Base-by-base conservation (phyloP, 1,139 yeast species). In the Candida sp. region DNA sequence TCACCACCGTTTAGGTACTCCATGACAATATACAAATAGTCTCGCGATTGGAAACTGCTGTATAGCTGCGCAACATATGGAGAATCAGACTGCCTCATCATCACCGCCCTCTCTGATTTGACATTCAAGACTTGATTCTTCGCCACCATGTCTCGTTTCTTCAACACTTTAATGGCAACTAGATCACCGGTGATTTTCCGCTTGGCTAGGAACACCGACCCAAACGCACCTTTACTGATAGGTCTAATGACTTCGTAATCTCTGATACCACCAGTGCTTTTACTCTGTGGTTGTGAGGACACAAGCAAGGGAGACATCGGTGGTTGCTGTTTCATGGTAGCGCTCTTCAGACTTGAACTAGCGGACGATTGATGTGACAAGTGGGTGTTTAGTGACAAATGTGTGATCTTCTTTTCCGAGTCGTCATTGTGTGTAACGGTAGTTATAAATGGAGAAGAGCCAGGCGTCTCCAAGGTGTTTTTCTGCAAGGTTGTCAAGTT, bases 1-100 rank as follows among this genome's bases (percentile, higher is more conserved):
- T 96, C 99, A 30, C 99, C 99, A 39, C 99, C 99, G 59, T 90
- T 91, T 45, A 94, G 74, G 65, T 92, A 96, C 66, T 96, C 99
- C 98, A 96, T 94, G 2, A 96, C 99, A 58, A 96, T 75, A 63
- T 90, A 96, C 28, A 96, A 75, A 63, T 88, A 92, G 58, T 92
- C 96, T 50, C 84, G 84, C 52, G 92, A 90, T 70, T 96, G 99
- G 65, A 96, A 96, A 37, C 96, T 88, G 49, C 88, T 89, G 65
- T 86, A 90, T 39, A 96, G 75, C 62, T 89, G 93, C 1, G 97
- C 98, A 53, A 94, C 98, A 66, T 89, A 92, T 0, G 97, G 96
- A 41, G 96, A 89, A 59, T 92, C 96, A 2, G 96, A 84, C 63
- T 96, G 99, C 4, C 96, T 86, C 96, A 96, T 94, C 94, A 96